Evolutionary conservation across 441 rosid genomes (phyloP).

Genomic region (Adansonia gregorii): DNA sequence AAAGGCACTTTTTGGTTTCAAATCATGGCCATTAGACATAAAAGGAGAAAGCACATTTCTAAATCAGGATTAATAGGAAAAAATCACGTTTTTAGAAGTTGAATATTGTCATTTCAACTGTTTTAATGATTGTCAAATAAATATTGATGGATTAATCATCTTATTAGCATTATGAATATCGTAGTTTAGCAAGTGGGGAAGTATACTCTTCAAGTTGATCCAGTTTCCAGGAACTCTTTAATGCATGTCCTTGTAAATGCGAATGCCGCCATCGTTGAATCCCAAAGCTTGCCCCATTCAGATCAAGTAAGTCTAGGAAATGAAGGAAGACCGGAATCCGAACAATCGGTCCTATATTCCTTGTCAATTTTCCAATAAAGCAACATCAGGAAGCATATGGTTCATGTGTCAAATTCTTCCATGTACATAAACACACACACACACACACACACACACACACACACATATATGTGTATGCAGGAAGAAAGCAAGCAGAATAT

Average conservation of each 20-base stretch:
- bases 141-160: not conserved
- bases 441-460: no score
- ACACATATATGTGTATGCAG: not conserved
- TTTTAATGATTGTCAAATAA: not conserved
- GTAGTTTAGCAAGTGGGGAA: not conserved
- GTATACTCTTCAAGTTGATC: not conserved
- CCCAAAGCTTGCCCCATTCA: not conserved
- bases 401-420: constrained; percentile 21
- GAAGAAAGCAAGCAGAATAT: not conserved
- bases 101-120: constrained; percentile 2
- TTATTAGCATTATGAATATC: not conserved
- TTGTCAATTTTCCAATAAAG: not conserved
- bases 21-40: not conserved
- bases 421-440: not conserved
- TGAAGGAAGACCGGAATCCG: not conserved
- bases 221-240: not conserved
- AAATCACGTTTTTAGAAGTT: not conserved
- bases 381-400: not conserved
- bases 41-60: not conserved
- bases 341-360: not conserved
- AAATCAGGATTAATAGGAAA: not conserved
- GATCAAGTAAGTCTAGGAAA: not conserved
- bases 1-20: not conserved
- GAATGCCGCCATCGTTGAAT: constrained; percentile 12
- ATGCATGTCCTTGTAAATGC: not conserved